Evolutionary conservation across 2,329 filamentous ascomycete species (phyloP), one percentile per base, ranked within the genome.

Genomic region (Clonostachys rhizophaga): DNA sequence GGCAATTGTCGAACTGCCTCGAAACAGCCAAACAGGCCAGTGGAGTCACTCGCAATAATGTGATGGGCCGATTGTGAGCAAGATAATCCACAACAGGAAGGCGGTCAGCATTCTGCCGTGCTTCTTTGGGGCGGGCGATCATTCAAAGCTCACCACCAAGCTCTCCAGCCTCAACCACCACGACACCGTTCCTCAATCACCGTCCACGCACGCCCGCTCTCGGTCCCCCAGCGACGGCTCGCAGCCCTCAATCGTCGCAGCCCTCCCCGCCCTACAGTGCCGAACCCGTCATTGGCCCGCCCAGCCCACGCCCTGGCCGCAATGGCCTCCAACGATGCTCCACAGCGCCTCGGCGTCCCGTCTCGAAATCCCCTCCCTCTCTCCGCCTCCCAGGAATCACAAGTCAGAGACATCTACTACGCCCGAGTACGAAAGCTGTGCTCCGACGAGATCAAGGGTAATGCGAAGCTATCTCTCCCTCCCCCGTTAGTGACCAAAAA

Each of bases 341-440:
- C 63, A 47, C 52, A 62, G 54, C 60, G 62, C 48, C 58, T 64
- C 45, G 61, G 61, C 18, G 70, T 83, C 59, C 83, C 83, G 18
- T 84, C 81, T 40, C 79, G 82, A 55, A 94, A 92, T 60, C 91
- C 91, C 14, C 72, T 95, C 40, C 91, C 91, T 30, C 76, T 96
- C 48, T 91, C 89, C 24, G 82, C 89, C 11, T 78, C 83, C 18
- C 89, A 95, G 66, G 89, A 95, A 74, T 75, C 82, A 5, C 87
- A 94, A 68, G 87, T 95, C 48, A 81, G 87, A 57, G 86, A 91
- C 55, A 70, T 94, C 10, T 95, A 88, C 66, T 83, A 92, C 70
- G 84, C 87, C 55, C 79, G 88, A 49, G 91, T 96, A 51, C 79
- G 91, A 54, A 75, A 74, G 34, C 75, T 84, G 58, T 96, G 91